A percentile compares a stretch with the other conserved stretches of the same genome.
Conservation (phyloP, 1,139 yeast species). For the Saccharomycopsis hybrid region DNA sequence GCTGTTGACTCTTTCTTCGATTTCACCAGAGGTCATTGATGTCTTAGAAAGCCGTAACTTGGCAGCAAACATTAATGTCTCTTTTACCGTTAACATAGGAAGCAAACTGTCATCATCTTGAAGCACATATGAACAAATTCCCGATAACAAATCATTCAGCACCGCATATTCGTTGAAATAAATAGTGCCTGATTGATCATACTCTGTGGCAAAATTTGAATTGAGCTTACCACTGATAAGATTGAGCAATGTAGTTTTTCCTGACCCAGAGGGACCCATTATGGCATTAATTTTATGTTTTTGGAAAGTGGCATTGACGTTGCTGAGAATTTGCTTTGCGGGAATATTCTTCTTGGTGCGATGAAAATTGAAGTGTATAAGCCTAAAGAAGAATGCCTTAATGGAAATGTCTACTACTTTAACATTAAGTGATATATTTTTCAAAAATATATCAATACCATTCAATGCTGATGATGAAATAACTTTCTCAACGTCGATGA, state of each 20-base stretch:
- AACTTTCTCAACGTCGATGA: conserved; percentile 18
- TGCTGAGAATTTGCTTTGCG: conserved; percentile 37
- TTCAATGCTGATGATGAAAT: conserved; percentile 14
- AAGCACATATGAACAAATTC: conserved; percentile 66
- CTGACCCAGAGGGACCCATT: conserved; percentile 88
- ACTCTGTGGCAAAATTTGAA: conserved; percentile 36
- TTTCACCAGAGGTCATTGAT: conserved; percentile 26
- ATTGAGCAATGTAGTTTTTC: conserved; percentile 71
- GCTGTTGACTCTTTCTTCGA: conserved; percentile 40
- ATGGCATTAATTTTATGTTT: conserved; percentile 72
- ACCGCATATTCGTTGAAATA: conserved; percentile 38
- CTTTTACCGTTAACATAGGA: conserved; percentile 67
- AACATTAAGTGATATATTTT: conserved; percentile 17
- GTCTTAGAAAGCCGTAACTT: conserved; percentile 37
- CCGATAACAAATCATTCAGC: conserved; percentile 38
- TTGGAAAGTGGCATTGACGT: conserved; percentile 50
- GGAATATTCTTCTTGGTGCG: conserved; percentile 12
- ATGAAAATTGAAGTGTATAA: not conserved
- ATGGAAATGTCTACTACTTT: conserved; percentile 14
- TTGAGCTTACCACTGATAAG: conserved; percentile 56
- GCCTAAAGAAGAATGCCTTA: conserved; percentile 3
- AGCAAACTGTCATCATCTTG: conserved; percentile 73
- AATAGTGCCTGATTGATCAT: conserved; percentile 35
- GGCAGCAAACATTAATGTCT: conserved; percentile 70
- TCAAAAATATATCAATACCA: conserved; percentile 18